Evolutionary conservation across 1,284 basidiomycete species (phyloP).

Genomic region (Crocinoboletus sp.): DNA sequence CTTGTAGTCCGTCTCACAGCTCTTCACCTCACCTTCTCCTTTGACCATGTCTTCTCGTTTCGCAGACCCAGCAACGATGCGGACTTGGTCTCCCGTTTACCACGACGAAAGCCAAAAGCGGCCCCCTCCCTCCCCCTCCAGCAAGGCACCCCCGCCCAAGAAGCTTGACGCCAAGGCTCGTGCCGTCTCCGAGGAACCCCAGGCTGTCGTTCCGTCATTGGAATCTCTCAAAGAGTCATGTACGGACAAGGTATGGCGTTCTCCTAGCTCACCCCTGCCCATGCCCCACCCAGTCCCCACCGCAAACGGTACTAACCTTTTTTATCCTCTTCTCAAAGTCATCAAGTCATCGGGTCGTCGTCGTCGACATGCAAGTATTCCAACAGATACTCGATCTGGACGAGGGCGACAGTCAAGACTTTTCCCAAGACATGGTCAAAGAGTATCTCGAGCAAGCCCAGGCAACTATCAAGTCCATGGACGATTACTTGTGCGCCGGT

Average conservation of each 20-base stretch:
- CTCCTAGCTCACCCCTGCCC: neutral
- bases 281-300: neutral
- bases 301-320: constrained; percentile 9
- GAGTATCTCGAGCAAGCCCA: constrained; percentile 81
- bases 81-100: constrained; percentile 31
- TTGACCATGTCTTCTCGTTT: constrained; percentile 29
- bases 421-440: constrained; percentile 72
- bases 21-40: constrained; percentile 1
- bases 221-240: constrained; percentile 21
- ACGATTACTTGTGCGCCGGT: constrained; percentile 66
- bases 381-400: constrained; percentile 88
- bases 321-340: constrained; percentile 9
- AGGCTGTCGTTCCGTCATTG: constrained; percentile 7
- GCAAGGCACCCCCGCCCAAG: constrained; percentile 30
- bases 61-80: constrained; percentile 28
- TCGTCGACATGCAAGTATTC: constrained; percentile 83
- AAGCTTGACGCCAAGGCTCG: constrained; percentile 31
- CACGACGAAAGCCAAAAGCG: constrained; percentile 28
- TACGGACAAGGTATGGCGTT: constrained; percentile 26
- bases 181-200: constrained; percentile 31
- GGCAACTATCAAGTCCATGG: constrained; percentile 76
- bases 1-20: constrained; percentile 28
- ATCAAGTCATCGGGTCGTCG: constrained; percentile 28
- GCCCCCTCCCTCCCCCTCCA: constrained; percentile 32
- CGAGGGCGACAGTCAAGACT: constrained; percentile 76